Conservation (phyloP, 164 flowering plant genomes). For the Hamamelis virginiana region DNA sequence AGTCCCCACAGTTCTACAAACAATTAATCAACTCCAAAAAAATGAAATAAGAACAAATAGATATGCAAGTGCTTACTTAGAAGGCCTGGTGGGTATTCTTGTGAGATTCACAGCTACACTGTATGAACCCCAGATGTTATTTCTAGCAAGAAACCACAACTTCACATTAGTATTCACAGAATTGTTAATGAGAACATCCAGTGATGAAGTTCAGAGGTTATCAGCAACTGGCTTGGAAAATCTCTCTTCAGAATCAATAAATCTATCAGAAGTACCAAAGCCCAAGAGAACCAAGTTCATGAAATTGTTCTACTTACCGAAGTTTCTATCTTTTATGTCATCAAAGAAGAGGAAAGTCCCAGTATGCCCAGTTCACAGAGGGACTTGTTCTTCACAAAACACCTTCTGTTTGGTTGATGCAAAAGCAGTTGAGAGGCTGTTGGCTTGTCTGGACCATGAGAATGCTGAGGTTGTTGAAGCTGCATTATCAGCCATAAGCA, state of each 20-base stretch:
- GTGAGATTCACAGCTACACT: constrained; percentile 74
- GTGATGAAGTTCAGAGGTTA: constrained; percentile 69
- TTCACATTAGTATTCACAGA: constrained; percentile 57
- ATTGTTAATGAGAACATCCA: constrained; percentile 48
- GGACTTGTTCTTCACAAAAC: constrained; percentile 63
- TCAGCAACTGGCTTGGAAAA: constrained; percentile 71
- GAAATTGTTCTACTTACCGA: constrained; percentile 30
- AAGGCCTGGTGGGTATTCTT: constrained; percentile 72
- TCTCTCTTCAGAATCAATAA: constrained; percentile 54
- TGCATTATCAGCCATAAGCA: constrained; percentile 63
- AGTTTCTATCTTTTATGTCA: constrained; percentile 28
- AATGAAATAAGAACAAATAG: constrained; percentile 52
- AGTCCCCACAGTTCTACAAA: constrained; percentile 42
- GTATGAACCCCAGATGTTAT: constrained; percentile 53
- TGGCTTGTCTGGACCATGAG: constrained; percentile 59
- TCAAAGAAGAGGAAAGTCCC: constrained; percentile 28
- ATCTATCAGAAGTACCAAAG: constrained; percentile 52
- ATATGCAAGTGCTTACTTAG: constrained; percentile 50
- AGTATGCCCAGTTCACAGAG: constrained; percentile 67
- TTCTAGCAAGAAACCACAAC: constrained; percentile 44
- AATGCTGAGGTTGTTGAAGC: constrained; percentile 70
- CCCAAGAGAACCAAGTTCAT: constrained; percentile 33
- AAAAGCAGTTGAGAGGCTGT: constrained; percentile 57
- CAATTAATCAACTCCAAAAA: constrained; percentile 42
- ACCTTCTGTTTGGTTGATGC: constrained; percentile 75